Evolutionary conservation across 768 basidiomycete species (phyloP).

Genomic region (Hypholoma fasciculare): DNA sequence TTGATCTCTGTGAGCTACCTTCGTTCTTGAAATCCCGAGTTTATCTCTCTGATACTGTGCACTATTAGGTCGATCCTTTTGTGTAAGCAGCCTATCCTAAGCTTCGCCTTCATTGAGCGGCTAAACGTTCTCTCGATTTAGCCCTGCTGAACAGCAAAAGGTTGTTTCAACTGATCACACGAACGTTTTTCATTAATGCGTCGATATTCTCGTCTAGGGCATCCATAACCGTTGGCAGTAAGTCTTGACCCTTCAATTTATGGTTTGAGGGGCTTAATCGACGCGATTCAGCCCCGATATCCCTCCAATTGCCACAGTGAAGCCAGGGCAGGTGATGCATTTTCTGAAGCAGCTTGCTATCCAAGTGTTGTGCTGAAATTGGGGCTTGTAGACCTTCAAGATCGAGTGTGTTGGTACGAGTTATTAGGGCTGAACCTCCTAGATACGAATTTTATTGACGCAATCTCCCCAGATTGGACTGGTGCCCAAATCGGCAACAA

Average conservation of each 20-base stretch:
- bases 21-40: background rate
- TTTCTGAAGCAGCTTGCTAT: background rate
- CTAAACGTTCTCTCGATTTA: conserved; percentile 7
- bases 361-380: background rate
- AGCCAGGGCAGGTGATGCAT: conserved; percentile 51
- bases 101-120: too few relatives aligned
- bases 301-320: conserved; percentile 59
- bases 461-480: conserved; percentile 60
- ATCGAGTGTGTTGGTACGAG: conserved; percentile 64
- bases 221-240: conserved; percentile 78
- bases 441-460: background rate
- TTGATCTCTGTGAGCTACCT: conserved; percentile 48
- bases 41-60: background rate
- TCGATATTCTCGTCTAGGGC: conserved; percentile 35
- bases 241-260: conserved; percentile 22
- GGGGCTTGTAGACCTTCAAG: conserved; percentile 55
- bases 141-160: conserved; percentile 59
- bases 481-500: conserved; percentile 80
- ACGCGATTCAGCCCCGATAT: conserved; percentile 54
- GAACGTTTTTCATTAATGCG: background rate
- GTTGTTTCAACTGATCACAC: conserved; percentile 28
- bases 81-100: conserved; percentile 39
- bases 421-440: background rate
- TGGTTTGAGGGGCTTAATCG: background rate
- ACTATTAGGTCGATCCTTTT: conserved; percentile 64